Percentiles rank a stretch among this genome's conserved stretches.
Evolutionary conservation across 352 stramenopile species (phyloP).

Genomic region (Globisporangium polare): DNA sequence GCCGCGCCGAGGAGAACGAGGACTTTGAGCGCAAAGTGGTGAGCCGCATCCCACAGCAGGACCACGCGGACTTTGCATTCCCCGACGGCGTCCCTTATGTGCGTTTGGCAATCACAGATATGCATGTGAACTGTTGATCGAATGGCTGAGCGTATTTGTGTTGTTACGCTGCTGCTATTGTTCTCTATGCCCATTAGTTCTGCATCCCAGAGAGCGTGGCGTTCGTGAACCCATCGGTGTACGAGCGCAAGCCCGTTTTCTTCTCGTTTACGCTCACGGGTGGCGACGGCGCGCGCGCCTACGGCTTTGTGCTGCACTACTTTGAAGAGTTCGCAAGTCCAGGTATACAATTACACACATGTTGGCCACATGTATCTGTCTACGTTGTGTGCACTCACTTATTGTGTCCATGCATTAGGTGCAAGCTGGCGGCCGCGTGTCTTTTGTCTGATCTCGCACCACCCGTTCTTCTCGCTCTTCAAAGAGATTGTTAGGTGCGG

Average conservation of each 20-base stretch:
- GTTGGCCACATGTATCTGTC: not conserved
- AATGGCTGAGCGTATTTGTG: not conserved
- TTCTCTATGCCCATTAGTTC: slow-evolving; percentile 45
- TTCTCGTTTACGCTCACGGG: slow-evolving; percentile 80
- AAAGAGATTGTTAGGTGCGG: slow-evolving; percentile 65
- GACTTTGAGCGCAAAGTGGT: slow-evolving; percentile 41
- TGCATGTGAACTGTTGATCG: not conserved
- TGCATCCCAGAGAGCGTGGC: slow-evolving; percentile 60
- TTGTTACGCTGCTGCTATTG: not conserved
- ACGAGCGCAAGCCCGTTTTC: slow-evolving; percentile 64
- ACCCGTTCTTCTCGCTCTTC: slow-evolving; percentile 81
- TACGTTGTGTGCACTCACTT: not conserved
- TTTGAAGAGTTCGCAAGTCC: slow-evolving; percentile 28
- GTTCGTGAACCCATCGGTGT: slow-evolving; percentile 35
- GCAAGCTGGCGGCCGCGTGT: slow-evolving; percentile 49
- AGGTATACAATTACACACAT: slow-evolving; percentile 12
- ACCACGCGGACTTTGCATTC: slow-evolving; percentile 62
- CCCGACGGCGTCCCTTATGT: slow-evolving; percentile 69
- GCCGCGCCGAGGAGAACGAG: slow-evolving; percentile 23
- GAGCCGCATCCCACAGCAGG: slow-evolving; percentile 33
- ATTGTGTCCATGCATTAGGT: not conserved
- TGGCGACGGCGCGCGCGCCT: slow-evolving; percentile 64
- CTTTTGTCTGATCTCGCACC: slow-evolving; percentile 74
- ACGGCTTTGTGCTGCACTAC: slow-evolving; percentile 68
- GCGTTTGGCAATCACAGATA: slow-evolving; percentile 13